These are phyloP conservation scores for Nothophoma quercina DNA, from an alignment of 2,329 filamentous ascomycete genomes.

Conservation along the genomic window DNA sequence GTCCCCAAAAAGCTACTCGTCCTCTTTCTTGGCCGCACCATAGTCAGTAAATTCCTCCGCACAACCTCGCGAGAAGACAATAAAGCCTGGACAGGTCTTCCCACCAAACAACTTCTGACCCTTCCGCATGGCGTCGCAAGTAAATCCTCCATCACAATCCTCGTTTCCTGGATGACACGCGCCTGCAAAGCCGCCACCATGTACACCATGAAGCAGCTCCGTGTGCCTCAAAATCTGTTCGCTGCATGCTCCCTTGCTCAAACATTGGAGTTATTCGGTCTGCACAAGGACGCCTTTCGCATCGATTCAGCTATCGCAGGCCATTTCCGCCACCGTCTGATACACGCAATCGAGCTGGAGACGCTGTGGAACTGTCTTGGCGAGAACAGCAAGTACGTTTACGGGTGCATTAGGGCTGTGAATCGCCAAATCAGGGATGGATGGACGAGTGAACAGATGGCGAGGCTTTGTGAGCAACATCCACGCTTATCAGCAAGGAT, in stretches of 20 bases:
- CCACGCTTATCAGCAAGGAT: conserved; percentile 1
- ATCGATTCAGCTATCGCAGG: conserved; percentile 25
- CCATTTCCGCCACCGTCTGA: conserved; percentile 21
- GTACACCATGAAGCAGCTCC: conserved; percentile 22
- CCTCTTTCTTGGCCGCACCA: conserved; percentile 25
- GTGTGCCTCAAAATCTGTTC: conserved; percentile 26
- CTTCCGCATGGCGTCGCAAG: conserved; percentile 21
- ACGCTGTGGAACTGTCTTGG: conserved; percentile 33
- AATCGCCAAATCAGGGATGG: neutral
- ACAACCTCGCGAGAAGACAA: conserved; percentile 25
- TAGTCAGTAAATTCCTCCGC: conserved; percentile 24
- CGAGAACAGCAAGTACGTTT: conserved; percentile 27
- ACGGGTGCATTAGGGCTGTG: conserved; percentile 26
- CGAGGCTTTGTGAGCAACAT: neutral
- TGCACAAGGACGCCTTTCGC: conserved; percentile 29
- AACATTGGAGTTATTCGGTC: conserved; percentile 24
- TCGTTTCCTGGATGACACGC: conserved; percentile 35
- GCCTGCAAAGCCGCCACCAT: conserved; percentile 25
- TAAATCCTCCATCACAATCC: conserved; percentile 20
- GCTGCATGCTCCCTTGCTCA: conserved; percentile 32
- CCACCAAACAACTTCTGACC: conserved; percentile 18
- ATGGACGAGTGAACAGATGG: neutral
- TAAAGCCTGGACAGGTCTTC: conserved; percentile 6
- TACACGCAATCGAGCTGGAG: conserved; percentile 25
- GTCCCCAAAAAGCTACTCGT: conserved; percentile 31